These are phyloP conservation scores for Hypoxylon sp. DNA, from an alignment of 2,329 filamentous ascomycete species.

Conservation along the genomic window DNA sequence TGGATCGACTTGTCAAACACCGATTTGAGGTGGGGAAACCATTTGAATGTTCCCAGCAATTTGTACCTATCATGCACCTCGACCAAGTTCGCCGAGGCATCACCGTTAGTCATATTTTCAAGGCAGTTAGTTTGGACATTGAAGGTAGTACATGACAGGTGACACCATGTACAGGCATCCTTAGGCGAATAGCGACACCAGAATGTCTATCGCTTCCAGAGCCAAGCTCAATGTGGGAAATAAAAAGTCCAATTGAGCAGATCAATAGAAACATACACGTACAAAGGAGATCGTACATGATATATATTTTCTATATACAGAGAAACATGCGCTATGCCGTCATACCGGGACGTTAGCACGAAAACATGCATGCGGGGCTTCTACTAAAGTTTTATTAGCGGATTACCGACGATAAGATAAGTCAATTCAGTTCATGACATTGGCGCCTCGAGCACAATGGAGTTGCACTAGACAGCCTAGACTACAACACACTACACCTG, in stretches of 20 bases:
- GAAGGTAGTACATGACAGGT: not conserved
- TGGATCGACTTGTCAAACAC: slow-evolving; percentile 7
- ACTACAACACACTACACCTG: not conserved
- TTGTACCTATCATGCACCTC: not conserved
- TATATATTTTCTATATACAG: not conserved
- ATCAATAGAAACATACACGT: not conserved
- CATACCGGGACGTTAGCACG: slow-evolving; percentile 27
- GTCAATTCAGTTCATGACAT: too few relatives aligned
- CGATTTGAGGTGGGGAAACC: not conserved
- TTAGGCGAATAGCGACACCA: not conserved
- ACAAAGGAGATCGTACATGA: not conserved
- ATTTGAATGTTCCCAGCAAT: not conserved
- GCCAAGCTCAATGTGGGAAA: too few relatives aligned
- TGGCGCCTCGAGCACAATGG: too few relatives aligned
- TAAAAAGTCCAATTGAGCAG: too few relatives aligned
- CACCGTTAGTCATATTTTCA: not conserved
- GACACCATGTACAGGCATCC: not conserved
- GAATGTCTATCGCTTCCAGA: not conserved
- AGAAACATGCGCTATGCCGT: slow-evolving; percentile 33
- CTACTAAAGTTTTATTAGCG: slow-evolving; percentile 1
- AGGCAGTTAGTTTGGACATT: not conserved
- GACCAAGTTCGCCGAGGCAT: slow-evolving; percentile 6
- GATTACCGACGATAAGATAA: slow-evolving; percentile 11
- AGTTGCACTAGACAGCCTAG: too few relatives aligned
- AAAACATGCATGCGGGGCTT: slow-evolving; percentile 15